Conservation (phyloP, 129 eudicot genomes). For the Centaurea solstitialis region DNA sequence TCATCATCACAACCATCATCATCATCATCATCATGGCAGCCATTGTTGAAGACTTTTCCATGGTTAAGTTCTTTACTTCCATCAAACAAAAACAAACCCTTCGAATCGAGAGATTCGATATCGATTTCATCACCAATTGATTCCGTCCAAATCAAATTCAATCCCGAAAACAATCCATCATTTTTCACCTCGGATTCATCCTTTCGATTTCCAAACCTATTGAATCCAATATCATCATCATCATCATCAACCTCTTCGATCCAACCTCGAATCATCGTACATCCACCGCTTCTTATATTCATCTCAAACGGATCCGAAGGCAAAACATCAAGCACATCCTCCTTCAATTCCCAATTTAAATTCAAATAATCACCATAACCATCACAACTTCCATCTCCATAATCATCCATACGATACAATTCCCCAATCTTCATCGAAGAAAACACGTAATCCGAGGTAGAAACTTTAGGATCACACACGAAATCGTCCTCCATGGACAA, state of each 20-base stretch:
- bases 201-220: conserved; percentile 14
- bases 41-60: conserved; percentile 9
- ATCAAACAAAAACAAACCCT: conserved; percentile 17
- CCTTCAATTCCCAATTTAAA: conserved; percentile 33
- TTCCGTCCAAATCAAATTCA: conserved; percentile 32
- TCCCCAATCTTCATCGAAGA: conserved; percentile 31
- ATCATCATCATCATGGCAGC: not conserved
- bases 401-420: conserved; percentile 33
- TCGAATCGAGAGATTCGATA: conserved; percentile 13
- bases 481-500: not conserved
- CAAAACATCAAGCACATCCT: conserved; percentile 47
- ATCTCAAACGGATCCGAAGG: conserved; percentile 62
- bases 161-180: conserved; percentile 12
- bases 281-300: conserved; percentile 36
- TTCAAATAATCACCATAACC: conserved; percentile 30
- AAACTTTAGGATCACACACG: conserved; percentile 12
- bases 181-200: conserved; percentile 37
- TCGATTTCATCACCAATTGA: conserved; percentile 28
- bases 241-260: conserved; percentile 48
- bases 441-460: conserved; percentile 20
- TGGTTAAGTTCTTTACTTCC: conserved; percentile 2
- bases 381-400: conserved; percentile 8
- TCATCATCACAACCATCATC: not conserved
- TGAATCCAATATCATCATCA: not conserved
- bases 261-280: conserved; percentile 46